These are phyloP conservation scores for Eurotiales sp. DNA, from an alignment of 2,329 filamentous ascomycete species.

Conservation along the genomic window DNA sequence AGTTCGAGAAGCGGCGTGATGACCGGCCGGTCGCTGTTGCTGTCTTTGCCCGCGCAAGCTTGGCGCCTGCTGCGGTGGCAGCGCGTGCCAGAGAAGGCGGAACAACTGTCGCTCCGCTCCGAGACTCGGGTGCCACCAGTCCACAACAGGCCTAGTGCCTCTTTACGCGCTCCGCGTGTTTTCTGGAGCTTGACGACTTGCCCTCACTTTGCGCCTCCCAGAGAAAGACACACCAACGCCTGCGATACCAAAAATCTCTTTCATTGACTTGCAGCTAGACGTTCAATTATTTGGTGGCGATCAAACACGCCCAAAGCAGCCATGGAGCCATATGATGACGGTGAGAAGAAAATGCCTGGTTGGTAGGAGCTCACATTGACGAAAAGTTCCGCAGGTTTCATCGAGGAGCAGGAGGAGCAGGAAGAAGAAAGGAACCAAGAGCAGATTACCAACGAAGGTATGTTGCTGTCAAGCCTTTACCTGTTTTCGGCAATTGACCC, in stretches of 20 bases:
- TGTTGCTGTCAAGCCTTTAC: neutral
- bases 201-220: neutral
- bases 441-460: slow-evolving; percentile 90
- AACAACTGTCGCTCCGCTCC: slow-evolving; percentile 16
- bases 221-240: neutral
- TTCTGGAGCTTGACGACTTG: slow-evolving; percentile 17
- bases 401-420: slow-evolving; percentile 45
- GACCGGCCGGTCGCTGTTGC: neutral
- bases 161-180: slow-evolving; percentile 20
- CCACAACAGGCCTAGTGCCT: slow-evolving; percentile 15
- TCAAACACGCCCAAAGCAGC: neutral
- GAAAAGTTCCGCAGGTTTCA: slow-evolving; percentile 22
- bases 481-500: slow-evolving; percentile 1
- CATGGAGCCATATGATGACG: slow-evolving; percentile 37
- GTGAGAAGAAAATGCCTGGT: slow-evolving; percentile 16
- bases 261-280: neutral
- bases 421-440: slow-evolving; percentile 75
- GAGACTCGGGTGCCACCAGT: slow-evolving; percentile 12
- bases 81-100: too few species aligned
- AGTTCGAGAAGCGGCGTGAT: neutral
- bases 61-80: too few species aligned
- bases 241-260: neutral
- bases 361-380: slow-evolving; percentile 10
- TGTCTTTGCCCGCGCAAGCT: too few species aligned
- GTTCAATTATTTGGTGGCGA: neutral